Percentiles rank a stretch among this genome's conserved stretches.
phyloP scores from a whole-genome alignment of 306 rosid genomes.

The Gastrolobium bilobum region DNA sequence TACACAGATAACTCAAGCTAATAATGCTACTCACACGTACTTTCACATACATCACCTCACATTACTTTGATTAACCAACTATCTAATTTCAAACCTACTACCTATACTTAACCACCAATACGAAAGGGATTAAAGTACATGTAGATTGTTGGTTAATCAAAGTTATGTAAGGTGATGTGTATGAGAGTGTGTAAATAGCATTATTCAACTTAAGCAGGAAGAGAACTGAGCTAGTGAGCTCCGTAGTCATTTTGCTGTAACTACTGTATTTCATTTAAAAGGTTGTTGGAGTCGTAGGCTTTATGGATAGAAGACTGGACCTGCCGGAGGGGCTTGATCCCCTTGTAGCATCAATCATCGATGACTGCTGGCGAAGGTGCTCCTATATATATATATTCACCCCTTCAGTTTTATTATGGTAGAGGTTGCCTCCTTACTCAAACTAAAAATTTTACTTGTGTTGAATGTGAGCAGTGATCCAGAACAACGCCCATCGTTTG shows the following conservation, averaged over 20 bases:
- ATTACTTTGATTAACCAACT: not conserved
- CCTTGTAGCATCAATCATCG: slow-evolving; percentile 61
- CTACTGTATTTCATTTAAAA: slow-evolving; percentile 47
- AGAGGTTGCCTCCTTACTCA: slow-evolving; percentile 36
- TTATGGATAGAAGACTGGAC: slow-evolving; percentile 83
- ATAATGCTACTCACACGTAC: not conserved
- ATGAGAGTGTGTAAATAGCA: not conserved
- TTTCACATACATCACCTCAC: slow-evolving; percentile 2
- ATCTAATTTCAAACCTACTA: not conserved
- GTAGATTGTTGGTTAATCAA: slow-evolving; percentile 4
- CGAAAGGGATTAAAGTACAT: not conserved
- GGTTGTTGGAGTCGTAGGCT: slow-evolving; percentile 91
- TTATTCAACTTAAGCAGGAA: not conserved
- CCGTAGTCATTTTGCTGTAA: slow-evolving; percentile 16
- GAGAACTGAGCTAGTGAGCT: not conserved
- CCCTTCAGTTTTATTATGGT: slow-evolving; percentile 8
- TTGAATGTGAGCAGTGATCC: slow-evolving; percentile 65
- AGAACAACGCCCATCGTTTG: slow-evolving; percentile 75
- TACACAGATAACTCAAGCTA: not conserved
- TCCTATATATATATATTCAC: not conserved
- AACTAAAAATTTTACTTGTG: slow-evolving; percentile 41
- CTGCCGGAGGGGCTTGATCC: slow-evolving; percentile 75
- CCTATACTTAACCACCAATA: not conserved
- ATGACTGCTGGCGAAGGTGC: slow-evolving; percentile 82
- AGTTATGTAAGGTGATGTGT: not conserved